phyloP scores from a whole-genome alignment of 2,329 filamentous ascomycete genomes.

The Colletotrichum phormii region DNA sequence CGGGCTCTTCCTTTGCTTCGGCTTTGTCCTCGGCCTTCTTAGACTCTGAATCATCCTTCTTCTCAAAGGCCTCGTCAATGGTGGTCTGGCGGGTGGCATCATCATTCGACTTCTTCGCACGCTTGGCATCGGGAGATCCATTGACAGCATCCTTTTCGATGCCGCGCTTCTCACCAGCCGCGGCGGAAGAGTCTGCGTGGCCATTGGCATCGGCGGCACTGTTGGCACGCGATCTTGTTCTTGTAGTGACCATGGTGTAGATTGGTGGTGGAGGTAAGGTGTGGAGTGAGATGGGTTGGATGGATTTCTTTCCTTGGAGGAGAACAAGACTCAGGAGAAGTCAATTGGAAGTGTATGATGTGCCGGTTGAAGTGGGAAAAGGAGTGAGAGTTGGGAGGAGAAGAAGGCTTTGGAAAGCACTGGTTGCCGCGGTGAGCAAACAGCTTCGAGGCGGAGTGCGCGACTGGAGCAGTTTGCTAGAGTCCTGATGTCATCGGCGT shows the following conservation, averaged over 20 bases:
- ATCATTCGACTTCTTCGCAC: slow-evolving; percentile 27
- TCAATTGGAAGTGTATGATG: not conserved
- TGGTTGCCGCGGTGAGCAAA: not conserved
- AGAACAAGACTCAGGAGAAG: not conserved
- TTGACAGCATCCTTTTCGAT: slow-evolving; percentile 9
- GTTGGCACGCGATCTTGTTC: slow-evolving; percentile 13
- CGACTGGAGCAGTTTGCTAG: not conserved
- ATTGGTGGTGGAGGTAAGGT: not conserved
- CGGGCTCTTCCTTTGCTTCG: not conserved
- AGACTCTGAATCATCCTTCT: not conserved
- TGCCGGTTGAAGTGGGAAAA: not conserved
- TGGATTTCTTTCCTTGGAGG: not conserved
- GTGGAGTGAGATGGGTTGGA: not conserved
- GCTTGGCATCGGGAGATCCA: slow-evolving; percentile 28
- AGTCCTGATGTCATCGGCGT: slow-evolving; percentile 34
- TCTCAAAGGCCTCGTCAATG: slow-evolving; percentile 31
- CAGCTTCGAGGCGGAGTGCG: not conserved
- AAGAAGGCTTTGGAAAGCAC: not conserved
- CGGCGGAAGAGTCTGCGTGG: not conserved
- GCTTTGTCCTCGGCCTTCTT: not conserved
- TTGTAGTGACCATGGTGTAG: slow-evolving; percentile 23
- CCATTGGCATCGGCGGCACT: slow-evolving; percentile 10
- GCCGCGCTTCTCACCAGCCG: slow-evolving; percentile 32
- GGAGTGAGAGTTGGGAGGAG: not conserved
- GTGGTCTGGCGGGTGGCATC: slow-evolving; percentile 19